Percentiles rank a stretch among this genome's conserved stretches.
Evolutionary conservation across 108 stramenopile species (phyloP).

Genomic region (Nannochloropsis gaditana): DNA sequence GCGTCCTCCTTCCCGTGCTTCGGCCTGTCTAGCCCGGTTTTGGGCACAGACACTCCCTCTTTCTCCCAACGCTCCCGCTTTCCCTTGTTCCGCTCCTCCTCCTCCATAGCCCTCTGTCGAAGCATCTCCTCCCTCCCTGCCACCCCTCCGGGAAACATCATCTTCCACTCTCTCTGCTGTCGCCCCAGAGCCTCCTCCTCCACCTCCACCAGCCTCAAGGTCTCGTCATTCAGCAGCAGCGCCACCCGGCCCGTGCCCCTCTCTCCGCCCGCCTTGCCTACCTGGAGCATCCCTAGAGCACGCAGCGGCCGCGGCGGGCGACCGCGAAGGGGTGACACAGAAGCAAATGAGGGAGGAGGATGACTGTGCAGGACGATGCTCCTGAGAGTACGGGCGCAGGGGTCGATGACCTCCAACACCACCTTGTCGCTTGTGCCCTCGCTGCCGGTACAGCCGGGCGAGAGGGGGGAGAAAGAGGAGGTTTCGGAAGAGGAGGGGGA

Average conservation of each 20-base stretch:
- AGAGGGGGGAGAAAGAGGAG: background rate
- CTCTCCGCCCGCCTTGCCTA: background rate
- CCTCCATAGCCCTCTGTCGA: background rate
- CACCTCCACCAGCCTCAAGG: background rate
- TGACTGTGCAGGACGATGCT: background rate
- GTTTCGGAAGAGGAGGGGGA: background rate
- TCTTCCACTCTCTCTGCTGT: background rate
- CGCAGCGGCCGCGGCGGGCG: background rate
- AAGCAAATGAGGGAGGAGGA: background rate
- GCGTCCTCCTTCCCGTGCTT: constrained; percentile 49
- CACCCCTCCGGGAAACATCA: background rate
- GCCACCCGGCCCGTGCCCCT: background rate
- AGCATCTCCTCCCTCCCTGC: background rate
- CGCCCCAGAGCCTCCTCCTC: background rate
- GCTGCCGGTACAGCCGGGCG: background rate
- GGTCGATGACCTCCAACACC: background rate
- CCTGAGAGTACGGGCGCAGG: background rate
- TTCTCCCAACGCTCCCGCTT: background rate
- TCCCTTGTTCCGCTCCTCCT: background rate
- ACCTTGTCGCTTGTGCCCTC: background rate
- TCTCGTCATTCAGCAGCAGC: background rate
- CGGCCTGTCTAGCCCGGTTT: constrained; percentile 21
- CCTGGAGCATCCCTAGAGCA: background rate
- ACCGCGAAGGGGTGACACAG: background rate
- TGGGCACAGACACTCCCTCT: background rate